These are phyloP conservation scores for Capronia coronata DNA, from an alignment of 2,329 filamentous ascomycete species.

Conservation along the genomic window DNA sequence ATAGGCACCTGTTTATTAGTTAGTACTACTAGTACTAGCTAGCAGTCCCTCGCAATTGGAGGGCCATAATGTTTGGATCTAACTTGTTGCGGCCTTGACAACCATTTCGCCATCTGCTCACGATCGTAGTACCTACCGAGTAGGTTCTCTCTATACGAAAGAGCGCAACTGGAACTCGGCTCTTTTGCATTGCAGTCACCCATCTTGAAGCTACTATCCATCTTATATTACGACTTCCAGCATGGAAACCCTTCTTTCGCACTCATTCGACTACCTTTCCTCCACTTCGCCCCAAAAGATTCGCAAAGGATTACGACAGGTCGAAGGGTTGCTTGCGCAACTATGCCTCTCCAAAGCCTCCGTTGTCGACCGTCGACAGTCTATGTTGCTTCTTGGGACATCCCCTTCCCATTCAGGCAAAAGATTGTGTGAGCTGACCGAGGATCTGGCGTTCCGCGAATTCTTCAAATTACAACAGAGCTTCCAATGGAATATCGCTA, in stretches of 20 bases:
- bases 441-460: slow-evolving; percentile 85
- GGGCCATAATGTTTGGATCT: slow-evolving; percentile 16
- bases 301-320: slow-evolving; percentile 85
- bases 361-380: slow-evolving; percentile 38
- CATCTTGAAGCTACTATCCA: no score
- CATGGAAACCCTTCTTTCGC: slow-evolving; percentile 88
- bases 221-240: no score
- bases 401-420: slow-evolving; percentile 48
- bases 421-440: slow-evolving; percentile 61
- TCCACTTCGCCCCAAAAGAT: slow-evolving; percentile 86
- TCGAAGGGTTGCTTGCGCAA: slow-evolving; percentile 87
- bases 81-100: slow-evolving; percentile 16
- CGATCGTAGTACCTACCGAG: no score
- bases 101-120: neutral
- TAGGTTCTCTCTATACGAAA: no score
- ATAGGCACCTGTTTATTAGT: no score
- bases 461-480: slow-evolving; percentile 96
- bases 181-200: neutral
- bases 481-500: slow-evolving; percentile 95
- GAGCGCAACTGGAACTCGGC: no score
- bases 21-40: no score
- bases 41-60: no score
- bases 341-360: slow-evolving; percentile 67
- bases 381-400: slow-evolving; percentile 36
- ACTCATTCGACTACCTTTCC: slow-evolving; percentile 93